Evolutionary conservation across 768 basidiomycete genomes (phyloP).

Genomic region (Austroboletus eburneus): DNA sequence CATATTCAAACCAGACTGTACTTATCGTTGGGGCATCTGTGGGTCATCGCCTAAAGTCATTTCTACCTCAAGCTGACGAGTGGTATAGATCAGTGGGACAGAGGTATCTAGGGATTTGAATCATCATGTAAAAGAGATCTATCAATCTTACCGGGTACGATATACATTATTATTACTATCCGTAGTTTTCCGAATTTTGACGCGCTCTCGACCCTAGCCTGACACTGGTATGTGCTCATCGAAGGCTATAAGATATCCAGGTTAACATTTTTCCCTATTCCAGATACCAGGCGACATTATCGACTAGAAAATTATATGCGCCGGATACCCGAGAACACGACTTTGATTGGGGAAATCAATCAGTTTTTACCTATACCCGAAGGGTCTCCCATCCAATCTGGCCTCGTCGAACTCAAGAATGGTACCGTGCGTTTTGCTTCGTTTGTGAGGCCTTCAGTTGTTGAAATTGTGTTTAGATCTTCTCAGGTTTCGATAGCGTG

Average conservation of each 20-base stretch:
- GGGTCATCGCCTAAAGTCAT: not conserved
- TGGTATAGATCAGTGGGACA: constrained; percentile 2
- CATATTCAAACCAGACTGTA: constrained; percentile 35
- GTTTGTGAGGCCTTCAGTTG: too few species aligned
- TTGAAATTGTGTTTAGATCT: not conserved
- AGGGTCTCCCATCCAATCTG: constrained; percentile 12
- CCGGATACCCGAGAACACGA: constrained; percentile 11
- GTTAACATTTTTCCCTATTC: too few species aligned
- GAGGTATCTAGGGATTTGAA: constrained; percentile 15
- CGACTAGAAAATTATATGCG: not conserved
- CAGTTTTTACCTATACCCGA: constrained; percentile 5
- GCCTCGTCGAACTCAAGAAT: constrained; percentile 12
- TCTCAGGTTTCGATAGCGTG: constrained; percentile 9
- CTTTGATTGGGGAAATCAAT: constrained; percentile 12
- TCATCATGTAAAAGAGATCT: constrained; percentile 3
- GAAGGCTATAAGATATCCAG: too few species aligned
- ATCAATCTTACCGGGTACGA: constrained; percentile 15
- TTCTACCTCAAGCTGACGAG: not conserved
- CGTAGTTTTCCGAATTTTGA: too few species aligned
- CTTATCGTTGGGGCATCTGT: constrained; percentile 37
- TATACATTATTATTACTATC: too few species aligned
- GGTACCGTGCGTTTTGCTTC: constrained; percentile 6
- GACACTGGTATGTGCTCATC: too few species aligned
- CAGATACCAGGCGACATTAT: too few species aligned
- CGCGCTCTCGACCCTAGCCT: too few species aligned